Base-by-base conservation (phyloP, 2,329 filamentous ascomycete species). In the Didymella lethalis region DNA sequence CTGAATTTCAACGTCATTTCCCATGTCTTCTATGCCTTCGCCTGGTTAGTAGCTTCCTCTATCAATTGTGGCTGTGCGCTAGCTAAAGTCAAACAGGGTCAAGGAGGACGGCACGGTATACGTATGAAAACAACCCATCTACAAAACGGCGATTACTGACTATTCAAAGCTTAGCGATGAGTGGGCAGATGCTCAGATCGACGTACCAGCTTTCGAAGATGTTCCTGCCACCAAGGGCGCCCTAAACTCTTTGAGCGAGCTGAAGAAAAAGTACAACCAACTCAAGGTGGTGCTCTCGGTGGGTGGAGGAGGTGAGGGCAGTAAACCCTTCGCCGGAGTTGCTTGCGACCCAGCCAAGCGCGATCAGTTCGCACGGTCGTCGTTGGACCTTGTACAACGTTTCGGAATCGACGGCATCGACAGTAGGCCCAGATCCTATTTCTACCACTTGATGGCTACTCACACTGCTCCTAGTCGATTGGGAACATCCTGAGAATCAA, bases 11-110 rank as follows among this genome's bases (percentile, higher is more conserved):
- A 86, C 64, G 91, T 89, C 69, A 88, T 94, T 69, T 93, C 89
- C 65, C 89, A 92, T 71, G 87, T 93, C 26, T 93, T 93, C 77
- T 94, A 94, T 73, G 90, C 91, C 12, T 93, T 91, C 84, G 90
- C 90, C 58, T 84, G 81, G 83, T 85, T 76, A 64, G 74, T 68
- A 54, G 14, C 10, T 52, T 28, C 7, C 41, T 54, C 54, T 29
- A 59, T 54, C 51, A 41, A 49, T 40, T 49, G 52, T 57, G 55
- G 48, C 56, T 41, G 34, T 52, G 32, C 38, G 66, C 40, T 31
- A 54, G 59, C 69, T 74, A 50, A 76, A 61, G 44, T n/a, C 44
- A 14, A 32, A 7, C 20, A 90, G 85, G 77, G 85, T 94, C 43
- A 86, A 86, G 63, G 78, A 84, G 49, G 89, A 93, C 73, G 91